Evolutionary conservation across 2,329 filamentous ascomycete genomes (phyloP).

Genomic region (Ophiostoma perfectum): DNA sequence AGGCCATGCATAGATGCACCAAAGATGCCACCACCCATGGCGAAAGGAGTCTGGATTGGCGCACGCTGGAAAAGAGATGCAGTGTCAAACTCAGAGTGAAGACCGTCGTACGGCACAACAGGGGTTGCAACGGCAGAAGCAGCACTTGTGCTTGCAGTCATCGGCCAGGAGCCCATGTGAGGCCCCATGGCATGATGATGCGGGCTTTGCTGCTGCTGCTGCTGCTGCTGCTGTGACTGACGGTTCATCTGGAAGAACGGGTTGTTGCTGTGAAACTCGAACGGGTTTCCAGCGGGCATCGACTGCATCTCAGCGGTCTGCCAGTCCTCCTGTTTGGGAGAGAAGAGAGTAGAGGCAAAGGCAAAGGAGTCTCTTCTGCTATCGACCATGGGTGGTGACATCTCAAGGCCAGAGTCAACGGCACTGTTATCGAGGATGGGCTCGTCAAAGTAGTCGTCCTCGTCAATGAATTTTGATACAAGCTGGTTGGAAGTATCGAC

Average conservation of each 20-base stretch:
- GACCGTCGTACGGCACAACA: slow-evolving; percentile 63
- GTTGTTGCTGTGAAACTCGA: slow-evolving; percentile 55
- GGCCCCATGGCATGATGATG: slow-evolving; percentile 29
- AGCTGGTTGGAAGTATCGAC: slow-evolving; percentile 46
- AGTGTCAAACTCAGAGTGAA: slow-evolving; percentile 52
- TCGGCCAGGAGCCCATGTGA: slow-evolving; percentile 52
- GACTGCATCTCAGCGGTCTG: slow-evolving; percentile 61
- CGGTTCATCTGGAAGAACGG: slow-evolving; percentile 62
- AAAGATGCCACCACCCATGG: slow-evolving; percentile 46
- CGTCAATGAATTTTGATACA: slow-evolving; percentile 52
- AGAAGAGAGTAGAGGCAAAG: slow-evolving; percentile 54
- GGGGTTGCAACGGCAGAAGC: slow-evolving; percentile 69
- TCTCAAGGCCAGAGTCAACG: slow-evolving; percentile 57
- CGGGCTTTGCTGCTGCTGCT: slow-evolving; percentile 35
- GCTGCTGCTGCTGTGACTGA: slow-evolving; percentile 43
- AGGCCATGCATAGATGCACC: slow-evolving; percentile 26
- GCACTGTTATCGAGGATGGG: slow-evolving; percentile 54
- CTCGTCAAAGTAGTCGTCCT: slow-evolving; percentile 57
- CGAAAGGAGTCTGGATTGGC: slow-evolving; percentile 49
- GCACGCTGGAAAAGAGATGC: slow-evolving; percentile 48
- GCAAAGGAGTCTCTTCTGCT: slow-evolving; percentile 61
- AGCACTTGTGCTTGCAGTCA: slow-evolving; percentile 39
- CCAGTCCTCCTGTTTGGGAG: slow-evolving; percentile 61
- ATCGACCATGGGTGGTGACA: slow-evolving; percentile 58
- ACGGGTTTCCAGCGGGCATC: slow-evolving; percentile 55